Percentiles rank a stretch among this genome's conserved stretches.
Conservation (phyloP, 805 yeast species). For the Lachancea sp. region DNA sequence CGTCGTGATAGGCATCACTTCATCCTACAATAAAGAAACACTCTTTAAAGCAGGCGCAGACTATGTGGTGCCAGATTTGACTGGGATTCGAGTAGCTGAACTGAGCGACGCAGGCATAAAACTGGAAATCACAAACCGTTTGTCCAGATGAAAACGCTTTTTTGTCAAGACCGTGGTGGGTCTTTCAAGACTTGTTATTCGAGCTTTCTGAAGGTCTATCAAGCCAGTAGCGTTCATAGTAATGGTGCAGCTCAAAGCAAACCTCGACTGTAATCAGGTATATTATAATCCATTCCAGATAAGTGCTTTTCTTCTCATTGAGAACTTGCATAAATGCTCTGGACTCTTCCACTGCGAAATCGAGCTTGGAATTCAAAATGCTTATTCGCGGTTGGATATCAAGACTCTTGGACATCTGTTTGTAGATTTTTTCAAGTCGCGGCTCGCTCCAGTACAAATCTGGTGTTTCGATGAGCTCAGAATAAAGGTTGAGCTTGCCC, state of each 20-base stretch:
- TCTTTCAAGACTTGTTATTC: not conserved
- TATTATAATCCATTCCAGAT: conserved; percentile 86
- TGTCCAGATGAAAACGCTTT: not conserved
- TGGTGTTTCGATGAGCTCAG: conserved; percentile 86
- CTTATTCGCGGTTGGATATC: conserved; percentile 74
- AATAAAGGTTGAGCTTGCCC: conserved; percentile 77
- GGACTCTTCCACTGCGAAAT: conserved; percentile 86
- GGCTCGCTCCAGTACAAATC: conserved; percentile 94
- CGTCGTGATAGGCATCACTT: conserved; percentile 65
- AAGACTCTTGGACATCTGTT: conserved; percentile 58
- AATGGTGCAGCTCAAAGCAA: conserved; percentile 70
- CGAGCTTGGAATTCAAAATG: conserved; percentile 77
- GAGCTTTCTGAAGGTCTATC: not conserved
- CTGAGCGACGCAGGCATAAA: conserved; percentile 13
- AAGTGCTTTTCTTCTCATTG: conserved; percentile 66
- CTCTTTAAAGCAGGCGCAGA: conserved; percentile 71
- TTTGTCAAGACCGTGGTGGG: too few species aligned
- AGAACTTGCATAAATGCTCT: conserved; percentile 67
- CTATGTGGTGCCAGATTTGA: conserved; percentile 65
- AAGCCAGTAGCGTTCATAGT: conserved; percentile 45
- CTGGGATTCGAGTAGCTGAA: conserved; percentile 16
- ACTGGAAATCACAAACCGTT: conserved; percentile 9
- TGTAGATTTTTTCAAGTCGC: conserved; percentile 67
- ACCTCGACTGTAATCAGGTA: conserved; percentile 80
- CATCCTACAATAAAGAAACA: conserved; percentile 57